phyloP scores from a whole-genome alignment of 768 basidiomycete species.

The Tylopilus vinaceipallidus region DNA sequence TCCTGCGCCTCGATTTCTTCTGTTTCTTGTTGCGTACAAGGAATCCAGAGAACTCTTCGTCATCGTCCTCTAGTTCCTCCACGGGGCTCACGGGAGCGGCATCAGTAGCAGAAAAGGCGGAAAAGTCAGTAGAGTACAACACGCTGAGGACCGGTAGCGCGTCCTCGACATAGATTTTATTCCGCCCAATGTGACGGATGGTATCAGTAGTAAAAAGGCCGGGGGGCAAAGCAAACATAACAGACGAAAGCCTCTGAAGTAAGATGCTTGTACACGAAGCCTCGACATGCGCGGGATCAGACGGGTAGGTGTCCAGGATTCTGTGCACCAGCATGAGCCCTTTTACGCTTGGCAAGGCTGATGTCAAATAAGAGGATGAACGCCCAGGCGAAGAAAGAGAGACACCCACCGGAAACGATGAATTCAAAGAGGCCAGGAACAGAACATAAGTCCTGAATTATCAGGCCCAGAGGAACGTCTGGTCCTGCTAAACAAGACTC shows the following conservation, averaged over 20 bases:
- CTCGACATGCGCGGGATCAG: slow-evolving; percentile 17
- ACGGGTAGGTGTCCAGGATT: slow-evolving; percentile 36
- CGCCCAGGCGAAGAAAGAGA: not conserved
- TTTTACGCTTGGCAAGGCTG: slow-evolving; percentile 15
- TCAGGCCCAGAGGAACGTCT: slow-evolving; percentile 19
- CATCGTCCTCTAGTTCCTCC: slow-evolving; percentile 5
- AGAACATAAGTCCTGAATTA: slow-evolving; percentile 29
- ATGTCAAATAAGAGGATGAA: not conserved
- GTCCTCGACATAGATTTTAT: slow-evolving; percentile 23
- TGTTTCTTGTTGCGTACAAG: slow-evolving; percentile 24
- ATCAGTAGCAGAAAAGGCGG: not conserved
- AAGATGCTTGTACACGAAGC: slow-evolving; percentile 22
- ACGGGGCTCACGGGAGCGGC: not conserved
- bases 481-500: slow-evolving; percentile 27
- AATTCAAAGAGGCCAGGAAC: slow-evolving; percentile 28
- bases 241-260: slow-evolving; percentile 26
- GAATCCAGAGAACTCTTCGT: slow-evolving; percentile 5
- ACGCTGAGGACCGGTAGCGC: slow-evolving; percentile 19
- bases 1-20: slow-evolving; percentile 25
- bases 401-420: slow-evolving; percentile 27
- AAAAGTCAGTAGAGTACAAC: slow-evolving; percentile 18
- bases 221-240: slow-evolving; percentile 24
- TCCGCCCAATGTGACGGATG: slow-evolving; percentile 12
- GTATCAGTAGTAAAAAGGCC: slow-evolving; percentile 11
- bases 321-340: slow-evolving; percentile 19